phyloP scores from a whole-genome alignment of 2,329 filamentous ascomycete species.

The Lomentospora prolificans region DNA sequence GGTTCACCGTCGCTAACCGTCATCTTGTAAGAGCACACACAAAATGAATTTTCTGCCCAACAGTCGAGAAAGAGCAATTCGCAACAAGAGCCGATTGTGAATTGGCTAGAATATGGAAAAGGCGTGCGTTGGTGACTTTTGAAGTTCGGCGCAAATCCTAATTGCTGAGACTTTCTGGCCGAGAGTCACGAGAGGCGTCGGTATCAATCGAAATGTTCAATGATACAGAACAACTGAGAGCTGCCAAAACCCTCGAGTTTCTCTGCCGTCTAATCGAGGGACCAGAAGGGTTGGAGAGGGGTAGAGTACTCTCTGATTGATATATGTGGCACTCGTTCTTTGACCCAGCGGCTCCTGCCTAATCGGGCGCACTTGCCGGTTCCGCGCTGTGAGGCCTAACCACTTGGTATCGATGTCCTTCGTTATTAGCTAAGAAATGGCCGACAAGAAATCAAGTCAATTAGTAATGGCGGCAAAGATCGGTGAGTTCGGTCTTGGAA shows the following conservation, averaged over 20 bases:
- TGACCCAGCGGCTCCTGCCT: neutral
- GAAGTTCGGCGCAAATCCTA: no score
- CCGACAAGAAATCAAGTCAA: neutral
- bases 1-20: constrained; percentile 21
- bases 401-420: no score
- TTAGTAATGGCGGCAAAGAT: neutral
- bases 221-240: neutral
- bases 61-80: no score
- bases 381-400: no score
- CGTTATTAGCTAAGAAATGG: constrained; percentile 2
- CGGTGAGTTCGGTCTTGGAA: neutral
- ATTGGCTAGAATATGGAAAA: no score
- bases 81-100: no score
- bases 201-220: neutral
- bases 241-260: neutral
- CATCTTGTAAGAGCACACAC: constrained; percentile 14
- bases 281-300: neutral
- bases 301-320: neutral
- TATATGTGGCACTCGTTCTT: neutral
- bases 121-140: no score
- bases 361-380: neutral
- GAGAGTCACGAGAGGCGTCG: neutral
- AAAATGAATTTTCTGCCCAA: neutral
- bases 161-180: no score
- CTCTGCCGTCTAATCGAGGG: neutral